A percentile compares a stretch with the other conserved stretches of the same genome.
phyloP scores from a whole-genome alignment of 257 asterid species.

The Solanum pinnatisectum region DNA sequence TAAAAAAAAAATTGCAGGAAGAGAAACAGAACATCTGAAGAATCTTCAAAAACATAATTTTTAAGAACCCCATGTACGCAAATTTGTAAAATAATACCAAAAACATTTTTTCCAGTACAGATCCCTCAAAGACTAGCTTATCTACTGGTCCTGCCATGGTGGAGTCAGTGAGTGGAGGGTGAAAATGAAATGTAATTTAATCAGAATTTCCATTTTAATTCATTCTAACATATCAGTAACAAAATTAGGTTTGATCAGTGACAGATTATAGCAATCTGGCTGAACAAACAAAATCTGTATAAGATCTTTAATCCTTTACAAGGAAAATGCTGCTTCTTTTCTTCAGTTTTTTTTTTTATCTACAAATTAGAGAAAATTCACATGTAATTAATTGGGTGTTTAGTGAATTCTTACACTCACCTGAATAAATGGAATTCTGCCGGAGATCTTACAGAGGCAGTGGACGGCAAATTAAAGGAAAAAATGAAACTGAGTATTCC shows the following conservation, averaged over 20 bases:
- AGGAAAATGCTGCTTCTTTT: background rate
- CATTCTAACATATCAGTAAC: background rate
- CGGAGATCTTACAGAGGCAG: conserved; percentile 5
- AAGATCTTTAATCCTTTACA: background rate
- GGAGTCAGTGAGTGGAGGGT: background rate
- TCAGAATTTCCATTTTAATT: background rate
- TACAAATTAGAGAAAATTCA: background rate
- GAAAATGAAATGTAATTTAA: background rate
- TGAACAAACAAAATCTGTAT: background rate
- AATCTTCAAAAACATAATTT: background rate
- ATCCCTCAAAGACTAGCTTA: background rate
- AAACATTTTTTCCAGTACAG: background rate
- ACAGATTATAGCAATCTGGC: background rate
- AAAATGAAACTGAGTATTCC: background rate
- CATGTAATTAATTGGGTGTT: background rate
- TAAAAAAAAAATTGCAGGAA: background rate
- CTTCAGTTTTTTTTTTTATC: background rate
- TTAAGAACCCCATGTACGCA: background rate
- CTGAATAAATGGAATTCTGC: background rate
- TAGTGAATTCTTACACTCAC: background rate
- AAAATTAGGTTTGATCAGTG: background rate
- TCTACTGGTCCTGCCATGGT: background rate
- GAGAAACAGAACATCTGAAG: background rate
- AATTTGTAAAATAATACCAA: background rate
- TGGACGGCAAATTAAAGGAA: background rate